phyloP scores from a whole-genome alignment of 2,329 filamentous ascomycete species.

The Fusarium virguliforme region DNA sequence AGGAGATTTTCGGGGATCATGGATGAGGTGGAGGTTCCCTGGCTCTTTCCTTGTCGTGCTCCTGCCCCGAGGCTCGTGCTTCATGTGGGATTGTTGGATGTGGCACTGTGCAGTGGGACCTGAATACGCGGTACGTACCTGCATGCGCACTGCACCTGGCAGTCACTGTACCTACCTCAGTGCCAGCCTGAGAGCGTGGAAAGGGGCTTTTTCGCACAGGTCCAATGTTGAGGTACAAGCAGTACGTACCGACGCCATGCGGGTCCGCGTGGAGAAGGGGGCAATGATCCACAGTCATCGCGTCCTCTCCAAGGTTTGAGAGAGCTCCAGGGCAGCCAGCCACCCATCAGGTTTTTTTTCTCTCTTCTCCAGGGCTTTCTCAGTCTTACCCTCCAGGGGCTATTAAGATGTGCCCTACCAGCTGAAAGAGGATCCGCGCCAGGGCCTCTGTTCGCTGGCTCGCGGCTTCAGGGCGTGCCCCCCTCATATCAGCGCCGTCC shows the following conservation, averaged over 20 bases:
- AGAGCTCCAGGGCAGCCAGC: constrained; percentile 15
- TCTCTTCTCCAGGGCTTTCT: constrained; percentile 1
- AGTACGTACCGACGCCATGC: constrained; percentile 20
- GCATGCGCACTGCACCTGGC: constrained; percentile 22
- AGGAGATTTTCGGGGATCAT: constrained; percentile 46
- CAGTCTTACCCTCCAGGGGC: constrained; percentile 1
- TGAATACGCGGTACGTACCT: not conserved
- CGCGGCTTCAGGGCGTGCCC: constrained; percentile 32
- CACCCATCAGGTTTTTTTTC: constrained; percentile 27
- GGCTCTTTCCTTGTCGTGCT: constrained; percentile 37
- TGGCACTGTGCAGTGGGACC: constrained; percentile 36
- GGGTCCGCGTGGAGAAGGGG: constrained; percentile 47
- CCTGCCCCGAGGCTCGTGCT: constrained; percentile 12
- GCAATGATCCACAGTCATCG: constrained; percentile 39
- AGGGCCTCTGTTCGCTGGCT: constrained; percentile 36
- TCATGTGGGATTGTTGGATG: constrained; percentile 21
- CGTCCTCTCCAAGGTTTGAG: constrained; percentile 18
- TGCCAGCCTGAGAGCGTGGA: constrained; percentile 25
- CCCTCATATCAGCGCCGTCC: constrained; percentile 34
- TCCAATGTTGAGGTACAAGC: not conserved
- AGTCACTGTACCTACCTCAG: not conserved
- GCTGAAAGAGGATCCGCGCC: constrained; percentile 49
- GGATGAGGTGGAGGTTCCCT: constrained; percentile 41
- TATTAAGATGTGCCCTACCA: constrained; percentile 39
- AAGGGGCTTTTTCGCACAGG: constrained; percentile 23